Evolutionary conservation across 441 rosid species (phyloP), one percentile per base, ranked within the genome.

Genomic region (Bruguiera hainesii): DNA sequence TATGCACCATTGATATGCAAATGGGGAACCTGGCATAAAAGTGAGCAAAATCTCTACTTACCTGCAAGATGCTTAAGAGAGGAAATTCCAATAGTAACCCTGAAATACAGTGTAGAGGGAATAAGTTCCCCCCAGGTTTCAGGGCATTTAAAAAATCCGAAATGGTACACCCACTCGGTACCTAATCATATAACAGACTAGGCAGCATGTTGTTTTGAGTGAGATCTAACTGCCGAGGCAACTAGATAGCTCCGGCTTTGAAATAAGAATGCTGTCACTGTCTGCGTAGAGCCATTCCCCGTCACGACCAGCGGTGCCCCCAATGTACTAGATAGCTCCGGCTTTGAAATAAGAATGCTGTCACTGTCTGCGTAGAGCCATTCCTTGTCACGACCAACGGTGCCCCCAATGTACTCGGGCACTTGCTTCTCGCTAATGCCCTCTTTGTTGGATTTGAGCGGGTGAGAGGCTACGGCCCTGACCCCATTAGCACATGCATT

Each of bases 281-380:
- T 93, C 97, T 39, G 89, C 96, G 71, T 84, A 90, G 70, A 93
- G 59, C 97, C 97, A 90, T 66, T 93, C 96, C 23, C 96, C 92
- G 3, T 90, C 86, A 8, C 59, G 80, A 57, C 89, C 77, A 57
- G 80, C 65, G 25, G 82, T 75, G 51, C 96, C 94, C 11, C 70
- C 94, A 46, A 93, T 66, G 53, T 80, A 68, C 82, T 65, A n/a
- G 89, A 80, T 15, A 87, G 80, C 78, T 89, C 92, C 2, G 72
- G 58, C 68, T 75, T 84, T 11, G 93, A 86, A 67, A 87, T 78
- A 19, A 93, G 81, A 75, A 87, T 29, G 31, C 98, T 96, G 75
- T 90, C 96, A 23, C 83, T 82, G 61, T 93, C 97, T 39, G 89
- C 96, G 71, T 84, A 90, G 70, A 93, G 59, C 97, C 97, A 90